Percentiles rank a stretch among this genome's conserved stretches.
Conservation (phyloP, 179 eudicot genomes). For the Beta corolliflora region DNA sequence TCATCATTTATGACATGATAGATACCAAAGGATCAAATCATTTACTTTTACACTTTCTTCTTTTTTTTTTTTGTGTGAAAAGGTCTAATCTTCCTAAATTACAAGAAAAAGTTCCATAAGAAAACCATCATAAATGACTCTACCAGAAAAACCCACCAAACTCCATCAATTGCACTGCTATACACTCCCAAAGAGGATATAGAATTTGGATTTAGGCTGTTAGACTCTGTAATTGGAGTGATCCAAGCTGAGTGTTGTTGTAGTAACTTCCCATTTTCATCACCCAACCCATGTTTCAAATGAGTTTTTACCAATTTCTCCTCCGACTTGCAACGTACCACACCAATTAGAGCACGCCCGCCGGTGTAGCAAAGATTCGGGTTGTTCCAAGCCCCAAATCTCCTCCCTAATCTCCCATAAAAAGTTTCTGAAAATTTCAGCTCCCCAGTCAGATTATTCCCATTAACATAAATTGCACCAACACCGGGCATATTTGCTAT, state of each 20-base stretch:
- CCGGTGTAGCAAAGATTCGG: constrained; percentile 60
- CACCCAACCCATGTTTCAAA: constrained; percentile 28
- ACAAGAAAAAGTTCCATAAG: constrained; percentile 21
- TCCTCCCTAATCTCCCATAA: constrained; percentile 70
- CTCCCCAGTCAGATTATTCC: constrained; percentile 71
- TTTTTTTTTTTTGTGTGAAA: background rate
- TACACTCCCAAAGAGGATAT: constrained; percentile 40
- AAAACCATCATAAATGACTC: constrained; percentile 36
- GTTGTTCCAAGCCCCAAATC: constrained; percentile 80
- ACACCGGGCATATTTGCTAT: constrained; percentile 55
- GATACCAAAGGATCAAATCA: constrained; percentile 5
- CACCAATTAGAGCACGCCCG: constrained; percentile 51
- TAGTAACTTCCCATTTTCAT: constrained; percentile 11
- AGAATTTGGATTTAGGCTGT: constrained; percentile 12
- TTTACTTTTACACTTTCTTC: constrained; percentile 6
- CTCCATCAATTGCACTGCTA: constrained; percentile 34
- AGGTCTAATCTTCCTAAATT: constrained; percentile 1
- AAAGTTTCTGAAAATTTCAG: constrained; percentile 54
- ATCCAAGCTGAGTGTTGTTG: constrained; percentile 17
- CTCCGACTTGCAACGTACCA: constrained; percentile 57
- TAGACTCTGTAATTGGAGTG: background rate
- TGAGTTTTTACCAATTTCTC: constrained; percentile 25
- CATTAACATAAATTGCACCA: constrained; percentile 64
- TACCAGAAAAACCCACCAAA: constrained; percentile 41
- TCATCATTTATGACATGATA: constrained; percentile 30